phyloP scores from a whole-genome alignment of 1,139 yeast genomes.

The Diutina catenulata region DNA sequence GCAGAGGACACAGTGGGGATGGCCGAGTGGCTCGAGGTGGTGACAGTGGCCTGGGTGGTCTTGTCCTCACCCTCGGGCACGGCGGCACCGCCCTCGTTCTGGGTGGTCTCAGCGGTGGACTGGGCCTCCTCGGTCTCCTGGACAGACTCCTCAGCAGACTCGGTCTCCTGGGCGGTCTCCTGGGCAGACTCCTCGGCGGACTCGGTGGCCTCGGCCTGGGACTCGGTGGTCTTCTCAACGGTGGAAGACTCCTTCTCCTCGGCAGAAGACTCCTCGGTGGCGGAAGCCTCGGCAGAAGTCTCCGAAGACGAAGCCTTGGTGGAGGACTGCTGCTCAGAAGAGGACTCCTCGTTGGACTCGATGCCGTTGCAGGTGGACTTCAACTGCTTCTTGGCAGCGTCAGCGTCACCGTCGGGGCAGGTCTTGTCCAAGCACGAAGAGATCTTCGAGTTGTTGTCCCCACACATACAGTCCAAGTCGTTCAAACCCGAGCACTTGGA shows the following conservation, averaged over 20 bases:
- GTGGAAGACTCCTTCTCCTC: no score
- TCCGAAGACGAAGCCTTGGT: conserved; percentile 6
- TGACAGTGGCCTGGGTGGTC: neutral
- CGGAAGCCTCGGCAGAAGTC: conserved; percentile 14
- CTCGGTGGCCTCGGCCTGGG: neutral
- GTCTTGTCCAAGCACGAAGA: conserved; percentile 46
- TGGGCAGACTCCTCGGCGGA: neutral
- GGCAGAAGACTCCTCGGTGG: conserved; percentile 10
- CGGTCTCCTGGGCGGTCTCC: neutral
- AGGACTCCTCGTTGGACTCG: conserved; percentile 10
- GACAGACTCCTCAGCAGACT: neutral
- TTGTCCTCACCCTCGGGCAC: neutral
- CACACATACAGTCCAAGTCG: conserved; percentile 57
- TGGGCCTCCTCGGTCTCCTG: neutral
- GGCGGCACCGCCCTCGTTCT: neutral
- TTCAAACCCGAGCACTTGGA: conserved; percentile 45
- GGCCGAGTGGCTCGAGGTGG: neutral
- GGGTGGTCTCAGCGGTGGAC: neutral
- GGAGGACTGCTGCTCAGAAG: conserved; percentile 7
- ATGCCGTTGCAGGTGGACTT: conserved; percentile 38
- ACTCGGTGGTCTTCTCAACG: no score
- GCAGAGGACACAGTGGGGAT: neutral
- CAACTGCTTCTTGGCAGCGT: conserved; percentile 47
- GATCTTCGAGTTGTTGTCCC: conserved; percentile 36
- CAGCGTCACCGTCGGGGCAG: conserved; percentile 55